Evolutionary conservation across 2,329 filamentous ascomycete genomes (phyloP).

Genomic region (Monilinia polystroma): DNA sequence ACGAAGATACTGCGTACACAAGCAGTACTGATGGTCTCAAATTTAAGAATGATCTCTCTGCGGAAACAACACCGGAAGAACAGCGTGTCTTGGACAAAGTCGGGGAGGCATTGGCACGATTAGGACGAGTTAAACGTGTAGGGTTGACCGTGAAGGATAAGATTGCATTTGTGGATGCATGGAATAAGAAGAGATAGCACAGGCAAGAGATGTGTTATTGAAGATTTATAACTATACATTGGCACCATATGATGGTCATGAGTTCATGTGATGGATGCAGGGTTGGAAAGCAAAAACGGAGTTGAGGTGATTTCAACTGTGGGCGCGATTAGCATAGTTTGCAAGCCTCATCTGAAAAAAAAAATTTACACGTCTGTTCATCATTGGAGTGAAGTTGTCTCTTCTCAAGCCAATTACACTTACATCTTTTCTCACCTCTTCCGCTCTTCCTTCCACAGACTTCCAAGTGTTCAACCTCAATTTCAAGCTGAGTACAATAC

Average conservation of each 20-base stretch:
- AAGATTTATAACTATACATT: not conserved
- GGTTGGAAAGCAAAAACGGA: not conserved
- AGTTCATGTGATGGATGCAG: not conserved
- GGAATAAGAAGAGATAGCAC: slow-evolving; percentile 48
- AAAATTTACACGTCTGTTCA: not conserved
- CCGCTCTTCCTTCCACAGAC: not conserved
- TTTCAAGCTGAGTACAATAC: not conserved
- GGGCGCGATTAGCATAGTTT: slow-evolving; percentile 14
- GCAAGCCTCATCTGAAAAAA: not conserved
- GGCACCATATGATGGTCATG: not conserved
- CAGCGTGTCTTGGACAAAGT: slow-evolving; percentile 72
- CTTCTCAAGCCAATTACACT: too few species aligned
- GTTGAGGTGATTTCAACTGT: not conserved
- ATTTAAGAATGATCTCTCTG: slow-evolving; percentile 34
- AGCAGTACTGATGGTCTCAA: slow-evolving; percentile 38
- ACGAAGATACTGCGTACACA: slow-evolving; percentile 36
- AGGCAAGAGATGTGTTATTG: not conserved
- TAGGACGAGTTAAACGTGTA: slow-evolving; percentile 86
- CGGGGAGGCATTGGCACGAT: slow-evolving; percentile 79
- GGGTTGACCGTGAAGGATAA: slow-evolving; percentile 83
- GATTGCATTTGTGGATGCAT: slow-evolving; percentile 73
- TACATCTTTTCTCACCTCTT: not conserved
- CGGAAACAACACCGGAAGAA: slow-evolving; percentile 51
- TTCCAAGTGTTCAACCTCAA: not conserved
- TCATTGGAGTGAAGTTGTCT: not conserved